phyloP scores from a whole-genome alignment of 345 rosid species.

The Sisymbrium irio region DNA sequence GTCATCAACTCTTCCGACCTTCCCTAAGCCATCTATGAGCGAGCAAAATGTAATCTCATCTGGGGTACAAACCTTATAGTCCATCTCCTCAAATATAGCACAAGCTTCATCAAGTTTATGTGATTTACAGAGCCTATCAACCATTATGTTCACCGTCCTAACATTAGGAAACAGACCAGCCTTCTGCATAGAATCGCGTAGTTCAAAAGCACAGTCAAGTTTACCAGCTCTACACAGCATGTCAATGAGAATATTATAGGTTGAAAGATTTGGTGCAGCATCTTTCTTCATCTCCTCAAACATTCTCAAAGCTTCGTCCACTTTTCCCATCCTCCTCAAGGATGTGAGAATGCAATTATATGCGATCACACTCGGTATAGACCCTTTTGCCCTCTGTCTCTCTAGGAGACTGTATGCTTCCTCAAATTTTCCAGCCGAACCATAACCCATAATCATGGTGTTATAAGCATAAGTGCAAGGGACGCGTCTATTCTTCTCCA shows the following conservation, averaged over 20 bases:
- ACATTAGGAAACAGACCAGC: slow-evolving; percentile 84
- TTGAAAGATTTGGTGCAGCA: slow-evolving; percentile 69
- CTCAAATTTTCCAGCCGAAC: slow-evolving; percentile 79
- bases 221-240: slow-evolving; percentile 76
- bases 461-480: slow-evolving; percentile 93
- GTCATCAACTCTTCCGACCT: slow-evolving; percentile 82
- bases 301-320: slow-evolving; percentile 60
- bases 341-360: slow-evolving; percentile 91
- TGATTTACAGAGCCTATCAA: slow-evolving; percentile 89
- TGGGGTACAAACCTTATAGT: slow-evolving; percentile 71
- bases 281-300: slow-evolving; percentile 90
- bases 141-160: slow-evolving; percentile 84
- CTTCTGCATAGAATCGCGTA: slow-evolving; percentile 78
- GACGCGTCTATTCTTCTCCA: slow-evolving; percentile 62
- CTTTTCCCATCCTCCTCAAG: slow-evolving; percentile 68
- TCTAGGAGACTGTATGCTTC: slow-evolving; percentile 76
- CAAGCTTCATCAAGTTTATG: slow-evolving; percentile 80
- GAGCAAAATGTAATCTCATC: slow-evolving; percentile 82
- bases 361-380: slow-evolving; percentile 83
- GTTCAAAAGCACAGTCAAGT: slow-evolving; percentile 60
- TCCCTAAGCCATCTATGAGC: slow-evolving; percentile 90
- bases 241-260: slow-evolving; percentile 80
- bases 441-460: slow-evolving; percentile 97
- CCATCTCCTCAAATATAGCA: slow-evolving; percentile 71
- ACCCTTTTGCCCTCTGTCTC: slow-evolving; percentile 82